phyloP scores from a whole-genome alignment of 441 rosid genomes.

The Croton setiger region DNA sequence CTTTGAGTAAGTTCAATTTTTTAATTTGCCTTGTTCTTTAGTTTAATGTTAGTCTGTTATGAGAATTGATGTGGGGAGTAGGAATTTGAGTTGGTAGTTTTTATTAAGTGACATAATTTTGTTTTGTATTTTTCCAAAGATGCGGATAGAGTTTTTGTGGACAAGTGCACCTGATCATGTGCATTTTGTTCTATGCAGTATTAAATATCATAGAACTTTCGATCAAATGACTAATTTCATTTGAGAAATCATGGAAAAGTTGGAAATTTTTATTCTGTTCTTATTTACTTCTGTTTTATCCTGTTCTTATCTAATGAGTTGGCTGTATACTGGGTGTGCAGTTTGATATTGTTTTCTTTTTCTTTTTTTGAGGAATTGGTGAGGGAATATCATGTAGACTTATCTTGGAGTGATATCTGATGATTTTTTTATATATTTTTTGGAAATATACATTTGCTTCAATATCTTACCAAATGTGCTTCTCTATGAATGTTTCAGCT shows the following conservation, averaged over 20 bases:
- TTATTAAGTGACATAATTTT: no score
- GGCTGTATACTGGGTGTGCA: background rate
- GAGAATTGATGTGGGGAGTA: background rate
- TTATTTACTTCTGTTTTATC: background rate
- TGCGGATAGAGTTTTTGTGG: background rate
- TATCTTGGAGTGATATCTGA: background rate
- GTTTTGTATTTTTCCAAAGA: background rate
- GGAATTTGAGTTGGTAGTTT: background rate
- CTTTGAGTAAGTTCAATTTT: conserved; percentile 51
- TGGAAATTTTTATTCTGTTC: background rate
- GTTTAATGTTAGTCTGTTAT: no score
- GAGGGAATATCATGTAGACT: background rate
- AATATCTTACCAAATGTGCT: background rate
- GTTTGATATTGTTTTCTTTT: background rate
- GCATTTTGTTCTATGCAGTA: background rate
- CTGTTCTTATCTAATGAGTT: background rate
- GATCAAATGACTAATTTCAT: background rate
- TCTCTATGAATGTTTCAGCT: conserved; percentile 50
- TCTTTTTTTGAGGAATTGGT: background rate
- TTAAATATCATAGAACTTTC: background rate
- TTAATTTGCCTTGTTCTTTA: background rate
- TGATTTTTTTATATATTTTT: background rate
- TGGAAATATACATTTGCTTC: background rate
- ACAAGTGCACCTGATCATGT: background rate
- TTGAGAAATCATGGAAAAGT: background rate